Evolutionary conservation across 2,329 filamentous ascomycete genomes (phyloP).

Genomic region (Paraphaeosphaeria sporulosa): DNA sequence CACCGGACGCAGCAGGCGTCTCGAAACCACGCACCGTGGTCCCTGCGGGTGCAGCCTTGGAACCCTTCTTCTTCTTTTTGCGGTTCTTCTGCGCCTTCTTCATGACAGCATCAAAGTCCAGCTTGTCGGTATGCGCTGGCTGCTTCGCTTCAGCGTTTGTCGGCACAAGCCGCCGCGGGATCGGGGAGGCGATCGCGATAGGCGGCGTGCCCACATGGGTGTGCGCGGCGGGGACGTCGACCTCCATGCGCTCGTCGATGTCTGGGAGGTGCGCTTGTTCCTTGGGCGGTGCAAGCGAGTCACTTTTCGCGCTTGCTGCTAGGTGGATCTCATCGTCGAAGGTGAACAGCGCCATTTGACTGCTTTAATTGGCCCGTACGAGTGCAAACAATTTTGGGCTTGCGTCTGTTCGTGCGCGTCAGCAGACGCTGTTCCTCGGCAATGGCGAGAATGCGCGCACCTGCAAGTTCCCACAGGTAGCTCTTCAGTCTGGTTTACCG

Average conservation of each 20-base stretch:
- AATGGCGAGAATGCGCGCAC: slow-evolving; percentile 28
- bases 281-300: slow-evolving; percentile 14
- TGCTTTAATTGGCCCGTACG: slow-evolving; percentile 13
- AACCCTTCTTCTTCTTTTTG: slow-evolving; percentile 46
- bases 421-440: slow-evolving; percentile 27
- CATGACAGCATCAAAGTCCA: slow-evolving; percentile 48
- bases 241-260: slow-evolving; percentile 32
- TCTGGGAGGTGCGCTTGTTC: slow-evolving; percentile 27
- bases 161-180: slow-evolving; percentile 37
- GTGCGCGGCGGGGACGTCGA: slow-evolving; percentile 29
- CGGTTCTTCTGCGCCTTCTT: slow-evolving; percentile 50
- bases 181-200: slow-evolving; percentile 45
- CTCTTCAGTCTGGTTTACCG: slow-evolving; percentile 50
- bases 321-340: slow-evolving; percentile 46
- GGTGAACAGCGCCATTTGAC: slow-evolving; percentile 42
- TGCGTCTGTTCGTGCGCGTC: slow-evolving; percentile 35
- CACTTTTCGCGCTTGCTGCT: slow-evolving; percentile 21
- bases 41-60: slow-evolving; percentile 41
- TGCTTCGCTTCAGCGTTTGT: slow-evolving; percentile 32
- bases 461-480: slow-evolving; percentile 27
- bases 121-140: slow-evolving; percentile 39
- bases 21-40: slow-evolving; percentile 58
- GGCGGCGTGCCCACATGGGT: slow-evolving; percentile 45
- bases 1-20: slow-evolving; percentile 60
- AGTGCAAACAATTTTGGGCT: slow-evolving; percentile 19